Conservation (phyloP, 2,329 filamentous ascomycete genomes). For the Colletotrichum tropicale region DNA sequence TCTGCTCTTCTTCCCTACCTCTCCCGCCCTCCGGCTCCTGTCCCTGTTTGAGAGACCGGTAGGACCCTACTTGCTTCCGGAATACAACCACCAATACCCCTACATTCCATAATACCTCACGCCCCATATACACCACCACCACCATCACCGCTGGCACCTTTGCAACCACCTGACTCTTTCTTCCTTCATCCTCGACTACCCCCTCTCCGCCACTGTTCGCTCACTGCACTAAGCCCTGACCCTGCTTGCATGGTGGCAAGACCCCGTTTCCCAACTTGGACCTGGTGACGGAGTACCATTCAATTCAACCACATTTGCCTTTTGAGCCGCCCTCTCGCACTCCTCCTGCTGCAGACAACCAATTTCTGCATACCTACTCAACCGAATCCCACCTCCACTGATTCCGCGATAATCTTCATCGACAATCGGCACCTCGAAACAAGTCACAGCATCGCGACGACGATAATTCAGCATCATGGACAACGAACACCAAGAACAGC, state of each 20-base stretch:
- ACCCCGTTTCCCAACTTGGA: slow-evolving; percentile 19
- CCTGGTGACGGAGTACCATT: slow-evolving; percentile 17
- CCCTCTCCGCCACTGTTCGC: slow-evolving; percentile 13
- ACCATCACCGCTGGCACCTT: slow-evolving; percentile 4
- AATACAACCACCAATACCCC: slow-evolving; percentile 18
- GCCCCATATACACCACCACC: slow-evolving; percentile 10
- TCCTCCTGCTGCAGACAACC: background rate
- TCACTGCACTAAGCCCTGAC: slow-evolving; percentile 10
- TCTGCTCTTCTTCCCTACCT: slow-evolving; percentile 2
- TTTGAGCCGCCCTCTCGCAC: slow-evolving; percentile 7
- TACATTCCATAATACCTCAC: slow-evolving; percentile 18
- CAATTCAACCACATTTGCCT: slow-evolving; percentile 9
- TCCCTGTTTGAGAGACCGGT: slow-evolving; percentile 14
- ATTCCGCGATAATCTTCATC: background rate
- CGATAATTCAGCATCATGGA: slow-evolving; percentile 17
- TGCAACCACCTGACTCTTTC: slow-evolving; percentile 15
- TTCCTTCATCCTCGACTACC: slow-evolving; percentile 9
- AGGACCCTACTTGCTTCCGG: slow-evolving; percentile 21
- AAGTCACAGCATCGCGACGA: background rate
- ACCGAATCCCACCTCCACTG: background rate
- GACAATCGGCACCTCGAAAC: background rate
- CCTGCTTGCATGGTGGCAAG: slow-evolving; percentile 18
- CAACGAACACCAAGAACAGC: slow-evolving; percentile 24
- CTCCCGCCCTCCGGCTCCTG: slow-evolving; percentile 24
- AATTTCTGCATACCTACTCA: background rate